Percentiles rank a stretch among this genome's conserved stretches.
phyloP scores from a whole-genome alignment of 495 filamentous ascomycete genomes.

The Aspergillus ostianus region DNA sequence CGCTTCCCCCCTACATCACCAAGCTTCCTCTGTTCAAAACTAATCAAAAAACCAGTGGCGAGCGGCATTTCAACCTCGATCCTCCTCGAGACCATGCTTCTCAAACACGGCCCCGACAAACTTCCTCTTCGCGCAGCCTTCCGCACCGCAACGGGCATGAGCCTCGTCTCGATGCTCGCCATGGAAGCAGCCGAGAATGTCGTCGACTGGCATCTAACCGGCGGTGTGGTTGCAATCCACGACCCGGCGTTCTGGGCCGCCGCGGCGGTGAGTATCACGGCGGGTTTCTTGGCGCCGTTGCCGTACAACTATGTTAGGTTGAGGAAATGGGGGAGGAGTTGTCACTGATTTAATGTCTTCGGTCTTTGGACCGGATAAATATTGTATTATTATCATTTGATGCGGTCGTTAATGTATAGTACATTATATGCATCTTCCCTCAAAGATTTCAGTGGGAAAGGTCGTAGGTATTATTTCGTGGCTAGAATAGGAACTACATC shows the following conservation, averaged over 20 bases:
- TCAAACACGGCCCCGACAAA: constrained; percentile 38
- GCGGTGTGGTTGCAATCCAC: constrained; percentile 32
- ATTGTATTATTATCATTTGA: not conserved
- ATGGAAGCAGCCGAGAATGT: constrained; percentile 47
- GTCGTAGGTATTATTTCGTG: not conserved
- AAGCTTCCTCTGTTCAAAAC: too few relatives aligned
- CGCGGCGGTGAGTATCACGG: constrained; percentile 35
- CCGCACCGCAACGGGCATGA: constrained; percentile 49
- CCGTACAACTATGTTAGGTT: constrained; percentile 48
- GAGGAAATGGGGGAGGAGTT: constrained; percentile 39
- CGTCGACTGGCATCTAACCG: constrained; percentile 48
- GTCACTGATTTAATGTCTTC: constrained; percentile 34
- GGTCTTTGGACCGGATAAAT: not conserved
- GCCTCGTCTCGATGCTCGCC: constrained; percentile 46
- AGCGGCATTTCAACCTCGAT: constrained; percentile 43
- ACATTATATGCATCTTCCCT: not conserved
- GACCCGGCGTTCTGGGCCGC: constrained; percentile 20
- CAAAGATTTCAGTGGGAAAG: not conserved
- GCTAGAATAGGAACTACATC: too few relatives aligned
- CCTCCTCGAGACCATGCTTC: constrained; percentile 43
- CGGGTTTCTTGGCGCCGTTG: constrained; percentile 44
- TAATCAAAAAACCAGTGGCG: constrained; percentile 31
- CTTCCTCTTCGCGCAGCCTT: constrained; percentile 36
- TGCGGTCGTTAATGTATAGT: not conserved
- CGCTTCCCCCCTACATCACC: too few relatives aligned